A percentile compares a stretch with the other conserved stretches of the same genome.
Conservation (phyloP, 2,329 filamentous ascomycete genomes). For the Cadophora sp. region DNA sequence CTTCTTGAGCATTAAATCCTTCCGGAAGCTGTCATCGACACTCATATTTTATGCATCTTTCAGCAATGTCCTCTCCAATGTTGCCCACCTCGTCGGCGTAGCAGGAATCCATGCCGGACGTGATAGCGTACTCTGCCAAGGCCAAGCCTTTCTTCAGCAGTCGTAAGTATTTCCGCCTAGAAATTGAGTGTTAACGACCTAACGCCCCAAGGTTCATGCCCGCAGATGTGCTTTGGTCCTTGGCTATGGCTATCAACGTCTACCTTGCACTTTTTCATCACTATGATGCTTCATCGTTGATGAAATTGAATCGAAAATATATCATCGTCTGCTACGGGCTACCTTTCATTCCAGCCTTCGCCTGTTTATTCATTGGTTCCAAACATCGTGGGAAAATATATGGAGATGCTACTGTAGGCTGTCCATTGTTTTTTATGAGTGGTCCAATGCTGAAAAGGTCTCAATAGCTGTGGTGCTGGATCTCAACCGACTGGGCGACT, state of each 20-base stretch:
- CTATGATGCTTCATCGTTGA: background rate
- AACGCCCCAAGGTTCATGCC: background rate
- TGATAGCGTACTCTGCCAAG: background rate
- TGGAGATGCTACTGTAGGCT: background rate
- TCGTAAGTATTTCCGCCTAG: background rate
- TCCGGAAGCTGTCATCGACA: background rate
- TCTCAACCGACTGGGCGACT: background rate
- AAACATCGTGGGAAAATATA: background rate
- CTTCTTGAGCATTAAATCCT: slow-evolving; percentile 1
- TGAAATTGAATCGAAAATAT: background rate
- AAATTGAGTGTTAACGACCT: background rate
- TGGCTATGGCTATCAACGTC: background rate
- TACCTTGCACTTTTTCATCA: background rate
- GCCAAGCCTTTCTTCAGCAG: background rate
- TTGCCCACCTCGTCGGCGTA: background rate
- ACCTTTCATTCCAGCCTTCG: background rate
- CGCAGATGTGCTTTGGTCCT: background rate
- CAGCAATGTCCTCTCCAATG: background rate
- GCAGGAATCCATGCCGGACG: background rate
- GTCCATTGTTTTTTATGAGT: background rate
- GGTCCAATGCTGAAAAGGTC: background rate
- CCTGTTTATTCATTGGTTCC: background rate
- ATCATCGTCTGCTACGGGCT: background rate
- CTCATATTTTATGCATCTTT: background rate
- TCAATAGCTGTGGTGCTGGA: background rate